Conservation (phyloP, 2,329 filamentous ascomycete genomes). For the Cercospora sp. region DNA sequence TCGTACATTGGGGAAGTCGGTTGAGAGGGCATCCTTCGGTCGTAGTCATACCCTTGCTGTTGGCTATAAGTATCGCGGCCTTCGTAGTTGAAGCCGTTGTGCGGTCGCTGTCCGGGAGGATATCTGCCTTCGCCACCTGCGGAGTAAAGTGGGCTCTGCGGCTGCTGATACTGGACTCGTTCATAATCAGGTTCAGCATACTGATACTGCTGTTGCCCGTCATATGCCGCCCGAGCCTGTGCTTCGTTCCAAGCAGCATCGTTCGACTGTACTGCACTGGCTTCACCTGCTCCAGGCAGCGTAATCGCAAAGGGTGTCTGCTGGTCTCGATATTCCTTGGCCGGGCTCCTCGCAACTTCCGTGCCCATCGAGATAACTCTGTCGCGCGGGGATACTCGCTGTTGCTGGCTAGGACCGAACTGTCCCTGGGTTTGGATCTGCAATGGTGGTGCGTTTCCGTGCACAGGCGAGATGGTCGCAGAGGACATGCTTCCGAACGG, state of each 20-base stretch:
- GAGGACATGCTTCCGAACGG: slow-evolving; percentile 18
- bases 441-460: neutral
- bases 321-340: slow-evolving; percentile 32
- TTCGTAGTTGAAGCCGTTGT: neutral
- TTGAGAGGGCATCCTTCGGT: neutral
- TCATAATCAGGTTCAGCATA: slow-evolving; percentile 14
- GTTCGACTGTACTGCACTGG: neutral
- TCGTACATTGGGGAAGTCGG: neutral
- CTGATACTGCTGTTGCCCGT: slow-evolving; percentile 14
- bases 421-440: slow-evolving; percentile 7
- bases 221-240: neutral
- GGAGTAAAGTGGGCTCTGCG: neutral
- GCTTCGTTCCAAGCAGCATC: neutral
- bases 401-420: neutral
- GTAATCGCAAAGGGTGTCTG: slow-evolving; percentile 34
- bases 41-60: neutral
- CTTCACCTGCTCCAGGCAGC: slow-evolving; percentile 19
- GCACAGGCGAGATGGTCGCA: slow-evolving; percentile 21
- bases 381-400: neutral
- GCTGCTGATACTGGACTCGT: slow-evolving; percentile 4
- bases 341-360: slow-evolving; percentile 30
- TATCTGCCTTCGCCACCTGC: neutral
- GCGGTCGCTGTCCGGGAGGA: neutral
- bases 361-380: slow-evolving; percentile 26
- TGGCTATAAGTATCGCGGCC: neutral